Evolutionary conservation across 2,329 filamentous ascomycete species (phyloP).

Genomic region (Orbilia oligospora): DNA sequence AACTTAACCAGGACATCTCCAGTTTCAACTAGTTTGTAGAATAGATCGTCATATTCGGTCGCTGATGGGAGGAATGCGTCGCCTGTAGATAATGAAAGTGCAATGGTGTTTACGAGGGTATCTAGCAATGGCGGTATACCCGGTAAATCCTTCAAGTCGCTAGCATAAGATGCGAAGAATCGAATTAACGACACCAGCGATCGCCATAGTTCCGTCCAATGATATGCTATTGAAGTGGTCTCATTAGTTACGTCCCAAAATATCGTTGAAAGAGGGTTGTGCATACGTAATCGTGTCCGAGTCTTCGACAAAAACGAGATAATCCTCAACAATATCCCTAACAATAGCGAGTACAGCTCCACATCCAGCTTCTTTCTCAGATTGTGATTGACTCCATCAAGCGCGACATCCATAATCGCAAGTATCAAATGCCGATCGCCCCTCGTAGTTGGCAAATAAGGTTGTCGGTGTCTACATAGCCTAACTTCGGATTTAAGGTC

Average conservation of each 20-base stretch:
- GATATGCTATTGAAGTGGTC: constrained; percentile 72
- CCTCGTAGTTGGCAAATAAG: constrained; percentile 82
- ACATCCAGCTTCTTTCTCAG: constrained; percentile 86
- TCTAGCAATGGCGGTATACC: constrained; percentile 82
- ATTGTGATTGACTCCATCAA: constrained; percentile 95
- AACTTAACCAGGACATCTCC: constrained; percentile 87
- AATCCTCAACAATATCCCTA: constrained; percentile 85
- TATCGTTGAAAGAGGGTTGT: background rate
- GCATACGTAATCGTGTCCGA: constrained; percentile 77
- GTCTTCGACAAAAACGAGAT: constrained; percentile 87
- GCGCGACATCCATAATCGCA: constrained; percentile 85
- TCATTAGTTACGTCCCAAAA: constrained; percentile 31
- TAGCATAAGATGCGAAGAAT: constrained; percentile 88
- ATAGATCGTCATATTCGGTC: constrained; percentile 92
- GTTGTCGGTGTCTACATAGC: constrained; percentile 89
- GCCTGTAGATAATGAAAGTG: constrained; percentile 85
- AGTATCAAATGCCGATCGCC: constrained; percentile 81
- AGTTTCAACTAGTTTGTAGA: constrained; percentile 97
- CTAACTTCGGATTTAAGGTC: constrained; percentile 81
- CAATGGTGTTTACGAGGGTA: constrained; percentile 84
- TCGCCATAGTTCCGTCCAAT: constrained; percentile 96
- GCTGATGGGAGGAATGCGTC: constrained; percentile 92
- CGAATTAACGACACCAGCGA: constrained; percentile 87
- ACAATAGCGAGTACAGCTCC: constrained; percentile 83
- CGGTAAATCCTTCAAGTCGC: constrained; percentile 79